These are phyloP conservation scores for Quercus bicolor DNA, from an alignment of 306 rosid genomes.

Conservation along the genomic window DNA sequence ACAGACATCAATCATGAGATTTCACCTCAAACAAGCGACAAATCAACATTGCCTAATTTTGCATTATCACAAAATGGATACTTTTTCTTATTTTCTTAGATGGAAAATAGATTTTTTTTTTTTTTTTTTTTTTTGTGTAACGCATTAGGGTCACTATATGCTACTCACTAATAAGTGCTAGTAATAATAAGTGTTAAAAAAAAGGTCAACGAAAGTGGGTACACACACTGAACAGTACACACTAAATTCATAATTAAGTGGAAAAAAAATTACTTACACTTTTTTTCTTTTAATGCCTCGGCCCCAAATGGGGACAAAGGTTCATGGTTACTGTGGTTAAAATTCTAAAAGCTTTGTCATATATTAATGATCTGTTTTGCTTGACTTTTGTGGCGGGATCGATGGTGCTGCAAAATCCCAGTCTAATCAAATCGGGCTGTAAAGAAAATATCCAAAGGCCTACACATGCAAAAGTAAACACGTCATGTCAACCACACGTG, in stretches of 20 bases:
- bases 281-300: not conserved
- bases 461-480: constrained; percentile 13
- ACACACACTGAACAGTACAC: too few relatives aligned
- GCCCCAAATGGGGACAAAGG: not conserved
- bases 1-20: not conserved
- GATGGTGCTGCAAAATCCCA: constrained; percentile 8
- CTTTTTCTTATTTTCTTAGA: too few relatives aligned
- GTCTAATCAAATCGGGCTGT: constrained; percentile 41
- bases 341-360: not conserved
- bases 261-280: not conserved
- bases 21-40: not conserved
- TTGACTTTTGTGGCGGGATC: constrained; percentile 13
- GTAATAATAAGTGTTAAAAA: not conserved
- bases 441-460: constrained; percentile 16
- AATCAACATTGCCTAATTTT: too few relatives aligned
- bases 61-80: not conserved
- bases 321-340: not conserved
- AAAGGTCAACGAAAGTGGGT: not conserved
- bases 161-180: too few relatives aligned
- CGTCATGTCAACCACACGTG: constrained; percentile 52
- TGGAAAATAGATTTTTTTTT: too few relatives aligned
- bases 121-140: not conserved
- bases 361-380: not conserved
- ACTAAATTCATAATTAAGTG: not conserved
- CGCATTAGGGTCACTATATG: not conserved